phyloP scores from a whole-genome alignment of 306 rosid genomes.

The Vigna nakashimae region DNA sequence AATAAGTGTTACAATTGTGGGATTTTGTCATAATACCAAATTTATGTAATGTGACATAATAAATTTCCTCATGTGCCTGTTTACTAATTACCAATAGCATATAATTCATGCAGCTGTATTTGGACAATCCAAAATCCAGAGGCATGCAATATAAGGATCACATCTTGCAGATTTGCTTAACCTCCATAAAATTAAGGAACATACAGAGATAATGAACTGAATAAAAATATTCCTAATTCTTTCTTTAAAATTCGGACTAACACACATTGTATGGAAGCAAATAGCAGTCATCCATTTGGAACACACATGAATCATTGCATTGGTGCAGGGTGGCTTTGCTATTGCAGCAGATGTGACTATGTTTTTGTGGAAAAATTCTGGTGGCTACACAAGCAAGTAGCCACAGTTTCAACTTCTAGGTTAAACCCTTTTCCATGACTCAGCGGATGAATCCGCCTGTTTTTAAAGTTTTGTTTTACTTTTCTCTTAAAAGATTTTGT shows the following conservation, averaged over 20 bases:
- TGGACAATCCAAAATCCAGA: conserved; percentile 13
- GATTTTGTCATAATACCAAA: conserved; percentile 20
- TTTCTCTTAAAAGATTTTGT: background rate
- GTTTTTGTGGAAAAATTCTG: background rate
- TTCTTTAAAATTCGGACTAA: conserved; percentile 5
- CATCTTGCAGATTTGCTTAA: conserved; percentile 21
- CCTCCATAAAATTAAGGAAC: conserved; percentile 28
- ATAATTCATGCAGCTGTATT: conserved; percentile 10
- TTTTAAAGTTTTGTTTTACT: background rate
- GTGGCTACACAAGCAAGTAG: background rate
- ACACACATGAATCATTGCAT: background rate
- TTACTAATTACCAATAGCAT: conserved; percentile 13
- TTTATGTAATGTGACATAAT: conserved; percentile 20
- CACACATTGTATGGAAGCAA: background rate
- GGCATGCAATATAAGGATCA: conserved; percentile 30
- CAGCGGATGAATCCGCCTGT: background rate
- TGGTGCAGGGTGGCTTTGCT: background rate
- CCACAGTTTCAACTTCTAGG: background rate
- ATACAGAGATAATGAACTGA: conserved; percentile 8
- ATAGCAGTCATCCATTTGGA: background rate
- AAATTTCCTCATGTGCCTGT: background rate
- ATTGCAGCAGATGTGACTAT: background rate
- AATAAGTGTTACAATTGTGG: background rate
- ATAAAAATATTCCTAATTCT: background rate
- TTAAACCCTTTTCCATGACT: background rate